Percentiles rank a stretch among this genome's conserved stretches.
phyloP scores from a whole-genome alignment of 257 asterid genomes.

The Avicennia marina region DNA sequence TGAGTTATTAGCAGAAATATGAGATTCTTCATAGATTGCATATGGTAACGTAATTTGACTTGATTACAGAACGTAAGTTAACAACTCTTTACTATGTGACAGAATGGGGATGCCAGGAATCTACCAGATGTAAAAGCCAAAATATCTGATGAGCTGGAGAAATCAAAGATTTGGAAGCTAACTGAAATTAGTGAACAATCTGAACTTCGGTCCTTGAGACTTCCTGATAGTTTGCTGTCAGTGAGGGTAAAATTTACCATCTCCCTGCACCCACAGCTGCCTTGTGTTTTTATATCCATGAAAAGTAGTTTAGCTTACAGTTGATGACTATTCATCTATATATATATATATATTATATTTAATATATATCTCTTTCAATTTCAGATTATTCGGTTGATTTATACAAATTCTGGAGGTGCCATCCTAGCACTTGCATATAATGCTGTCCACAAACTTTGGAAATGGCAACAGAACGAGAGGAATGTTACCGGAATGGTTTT shows the following conservation, averaged over 20 bases:
- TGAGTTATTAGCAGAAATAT: too few species aligned
- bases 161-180: slow-evolving; percentile 50
- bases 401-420: slow-evolving; percentile 59
- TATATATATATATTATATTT: neutral
- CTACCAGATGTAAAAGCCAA: slow-evolving; percentile 37
- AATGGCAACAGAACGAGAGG: slow-evolving; percentile 50
- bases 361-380: neutral
- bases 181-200: slow-evolving; percentile 50
- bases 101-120: slow-evolving; percentile 47
- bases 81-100: slow-evolving; percentile 13
- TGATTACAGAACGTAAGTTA: too few species aligned
- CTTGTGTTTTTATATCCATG: too few species aligned
- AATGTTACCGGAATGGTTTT: slow-evolving; percentile 49
- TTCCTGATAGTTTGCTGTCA: slow-evolving; percentile 46
- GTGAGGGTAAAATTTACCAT: slow-evolving; percentile 37
- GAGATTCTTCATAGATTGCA: too few species aligned
- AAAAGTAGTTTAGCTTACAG: too few species aligned
- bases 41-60: too few species aligned
- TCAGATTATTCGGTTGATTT: slow-evolving; percentile 56
- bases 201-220: slow-evolving; percentile 49
- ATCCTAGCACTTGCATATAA: slow-evolving; percentile 55
- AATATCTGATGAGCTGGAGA: slow-evolving; percentile 44
- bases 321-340: neutral
- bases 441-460: slow-evolving; percentile 75
- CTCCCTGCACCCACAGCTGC: neutral